A percentile compares a stretch with the other conserved stretches of the same genome.
Conservation (phyloP, 192 early-diverging fungal species). For the Coemansia furcata region DNA sequence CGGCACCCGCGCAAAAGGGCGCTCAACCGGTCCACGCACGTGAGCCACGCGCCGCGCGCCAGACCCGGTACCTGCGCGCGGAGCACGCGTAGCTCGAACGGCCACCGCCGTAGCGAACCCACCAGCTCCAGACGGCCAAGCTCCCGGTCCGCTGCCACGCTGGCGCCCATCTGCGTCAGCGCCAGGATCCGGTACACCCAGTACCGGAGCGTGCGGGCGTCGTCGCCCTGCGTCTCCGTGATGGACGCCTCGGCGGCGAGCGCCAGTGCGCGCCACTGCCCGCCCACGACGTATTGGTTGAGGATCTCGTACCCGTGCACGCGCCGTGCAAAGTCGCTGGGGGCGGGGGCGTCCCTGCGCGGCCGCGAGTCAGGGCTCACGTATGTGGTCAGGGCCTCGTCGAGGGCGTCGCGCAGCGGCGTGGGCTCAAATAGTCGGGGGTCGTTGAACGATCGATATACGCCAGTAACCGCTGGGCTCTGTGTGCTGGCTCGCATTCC, state of each 20-base stretch:
- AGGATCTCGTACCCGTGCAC: conserved; percentile 33
- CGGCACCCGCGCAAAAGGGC: conserved; percentile 29
- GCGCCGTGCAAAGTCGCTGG: conserved; percentile 14
- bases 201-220: conserved; percentile 5
- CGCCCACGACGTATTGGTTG: conserved; percentile 36
- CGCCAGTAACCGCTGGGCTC: not conserved
- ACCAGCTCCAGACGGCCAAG: conserved; percentile 15
- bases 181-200: conserved; percentile 44
- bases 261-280: conserved; percentile 42
- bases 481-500: conserved; percentile 32
- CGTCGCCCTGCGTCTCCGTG: not conserved
- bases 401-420: conserved; percentile 29
- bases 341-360: conserved; percentile 20
- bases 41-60: conserved; percentile 7
- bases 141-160: conserved; percentile 17
- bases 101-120: conserved; percentile 20
- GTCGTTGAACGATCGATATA: conserved; percentile 22
- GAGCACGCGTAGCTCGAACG: conserved; percentile 42
- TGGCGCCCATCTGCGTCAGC: conserved; percentile 6
- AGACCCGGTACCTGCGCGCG: conserved; percentile 24
- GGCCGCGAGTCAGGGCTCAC: conserved; percentile 25
- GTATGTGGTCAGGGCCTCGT: conserved; percentile 23
- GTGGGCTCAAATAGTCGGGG: conserved; percentile 29
- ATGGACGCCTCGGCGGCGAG: conserved; percentile 32
- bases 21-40: conserved; percentile 17